These are phyloP conservation scores for Coix lacrymajobi DNA, from an alignment of 176 grass and related monocot species.

Conservation along the genomic window DNA sequence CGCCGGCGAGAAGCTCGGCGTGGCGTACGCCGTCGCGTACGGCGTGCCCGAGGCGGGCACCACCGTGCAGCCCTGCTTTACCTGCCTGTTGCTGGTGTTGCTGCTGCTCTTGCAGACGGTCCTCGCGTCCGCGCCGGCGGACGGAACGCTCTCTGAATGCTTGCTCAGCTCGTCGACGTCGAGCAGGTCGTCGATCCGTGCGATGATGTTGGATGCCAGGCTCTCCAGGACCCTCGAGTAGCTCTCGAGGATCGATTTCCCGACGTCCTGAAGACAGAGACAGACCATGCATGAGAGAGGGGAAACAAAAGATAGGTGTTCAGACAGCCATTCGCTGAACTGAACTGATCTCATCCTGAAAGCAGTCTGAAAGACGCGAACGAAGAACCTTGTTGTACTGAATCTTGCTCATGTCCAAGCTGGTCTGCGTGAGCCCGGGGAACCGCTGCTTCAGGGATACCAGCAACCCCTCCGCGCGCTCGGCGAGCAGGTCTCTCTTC, in stretches of 20 bases:
- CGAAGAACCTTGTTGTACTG: constrained; percentile 61
- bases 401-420: constrained; percentile 72
- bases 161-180: constrained; percentile 49
- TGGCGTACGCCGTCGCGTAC: constrained; percentile 36
- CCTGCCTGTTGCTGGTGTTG: not conserved
- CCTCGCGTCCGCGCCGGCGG: not conserved
- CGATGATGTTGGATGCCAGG: constrained; percentile 68
- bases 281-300: not conserved
- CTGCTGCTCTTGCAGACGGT: not conserved
- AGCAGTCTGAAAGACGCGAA: not conserved
- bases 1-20: constrained; percentile 50
- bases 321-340: not conserved
- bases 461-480: constrained; percentile 62
- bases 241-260: constrained; percentile 74
- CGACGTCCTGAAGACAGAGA: constrained; percentile 65
- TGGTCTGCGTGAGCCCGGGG: constrained; percentile 65
- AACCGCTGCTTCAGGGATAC: constrained; percentile 74
- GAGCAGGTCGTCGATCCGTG: constrained; percentile 68
- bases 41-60: constrained; percentile 64
- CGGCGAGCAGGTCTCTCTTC: constrained; percentile 53
- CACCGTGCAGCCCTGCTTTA: not conserved
- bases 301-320: not conserved
- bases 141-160: constrained; percentile 12
- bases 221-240: constrained; percentile 84
- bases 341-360: not conserved